Evolutionary conservation across 2,329 filamentous ascomycete genomes (phyloP), one percentile per base, ranked within the genome.

Genomic region (Alternaria hordeiaustralica): DNA sequence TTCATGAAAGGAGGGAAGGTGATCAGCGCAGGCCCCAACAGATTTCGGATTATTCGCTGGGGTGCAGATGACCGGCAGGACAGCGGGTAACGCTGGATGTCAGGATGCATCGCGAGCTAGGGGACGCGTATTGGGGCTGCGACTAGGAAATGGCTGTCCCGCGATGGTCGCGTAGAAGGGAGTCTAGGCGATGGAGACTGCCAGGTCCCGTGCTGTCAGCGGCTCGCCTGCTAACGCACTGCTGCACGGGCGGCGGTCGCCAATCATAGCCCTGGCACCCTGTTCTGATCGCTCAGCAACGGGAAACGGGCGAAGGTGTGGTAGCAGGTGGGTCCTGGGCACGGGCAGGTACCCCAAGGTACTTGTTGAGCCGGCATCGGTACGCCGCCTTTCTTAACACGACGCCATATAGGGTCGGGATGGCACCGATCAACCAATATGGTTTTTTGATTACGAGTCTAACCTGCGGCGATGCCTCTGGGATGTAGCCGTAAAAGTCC

Each of bases 381-480:
- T 75, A 74, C 67, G 70, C 68, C 55, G 65, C 64, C 44, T 43
- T 55, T 46, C 58, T 71, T 75, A 75, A 72, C 55, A 68, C 45
- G 62, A 60, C 44, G 64, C 47, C 66, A 67, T 76, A 78, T 75
- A 75, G 71, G 71, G 67, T 63, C 60, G 61, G 75, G 71, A 69
- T 75, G 59, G 73, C 73, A 75, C 73, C 69, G 68, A 75, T 78
- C 75, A 76, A 64, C 72, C 74, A 79, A 80, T 80, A 76, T 78
- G 71, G 57, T 60, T 69, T 74, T 77, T 77, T 77, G 74, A 79
- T 79, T 78, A 70, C 71, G 66, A 69, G 71, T 70, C 70, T 72
- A 73, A 71, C 61, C 71, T 68, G 70, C 74, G 74, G 69, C 69
- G 71, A 74, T 70, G 69, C 72, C 63, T 69, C 70, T 71, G 69